A percentile compares a stretch with the other conserved stretches of the same genome.
phyloP scores from a whole-genome alignment of 2,329 filamentous ascomycete species.

The Cytospora piceicola region DNA sequence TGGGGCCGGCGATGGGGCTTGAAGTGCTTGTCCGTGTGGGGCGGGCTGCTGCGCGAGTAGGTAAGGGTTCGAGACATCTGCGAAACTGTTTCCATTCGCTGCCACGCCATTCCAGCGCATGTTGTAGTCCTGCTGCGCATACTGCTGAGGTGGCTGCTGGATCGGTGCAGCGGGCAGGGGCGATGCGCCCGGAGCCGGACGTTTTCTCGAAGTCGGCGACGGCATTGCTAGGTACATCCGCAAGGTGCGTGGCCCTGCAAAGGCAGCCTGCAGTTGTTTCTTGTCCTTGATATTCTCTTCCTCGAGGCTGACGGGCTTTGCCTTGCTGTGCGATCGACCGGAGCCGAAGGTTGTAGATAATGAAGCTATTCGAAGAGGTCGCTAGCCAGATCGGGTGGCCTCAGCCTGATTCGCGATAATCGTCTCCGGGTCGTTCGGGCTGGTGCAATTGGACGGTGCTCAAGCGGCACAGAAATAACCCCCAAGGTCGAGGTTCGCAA shows the following conservation, averaged over 20 bases:
- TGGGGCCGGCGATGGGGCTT: conserved; percentile 35
- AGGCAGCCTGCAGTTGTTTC: background rate
- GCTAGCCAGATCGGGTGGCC: background rate
- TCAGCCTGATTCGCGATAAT: conserved; percentile 7
- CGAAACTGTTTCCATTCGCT: conserved; percentile 44
- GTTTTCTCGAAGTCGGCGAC: conserved; percentile 64
- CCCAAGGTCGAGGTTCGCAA: background rate
- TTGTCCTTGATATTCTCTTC: background rate
- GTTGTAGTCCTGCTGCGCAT: conserved; percentile 53
- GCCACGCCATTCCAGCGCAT: conserved; percentile 48
- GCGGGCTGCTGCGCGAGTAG: conserved; percentile 41
- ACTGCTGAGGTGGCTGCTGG: conserved; percentile 53
- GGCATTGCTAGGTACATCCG: conserved; percentile 46
- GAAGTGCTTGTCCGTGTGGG: conserved; percentile 25
- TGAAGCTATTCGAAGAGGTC: background rate
- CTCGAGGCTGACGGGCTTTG: background rate
- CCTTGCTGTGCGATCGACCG: background rate
- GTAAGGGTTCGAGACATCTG: conserved; percentile 46
- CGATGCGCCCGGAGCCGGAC: conserved; percentile 72
- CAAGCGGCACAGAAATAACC: background rate
- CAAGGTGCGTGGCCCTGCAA: background rate
- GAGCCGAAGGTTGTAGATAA: background rate
- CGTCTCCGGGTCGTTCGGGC: conserved; percentile 14
- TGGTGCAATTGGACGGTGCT: background rate
- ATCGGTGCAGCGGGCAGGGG: conserved; percentile 57